phyloP scores from a whole-genome alignment of 2,329 filamentous ascomycete genomes.

The Immersiporthe knoxdaviesiana region DNA sequence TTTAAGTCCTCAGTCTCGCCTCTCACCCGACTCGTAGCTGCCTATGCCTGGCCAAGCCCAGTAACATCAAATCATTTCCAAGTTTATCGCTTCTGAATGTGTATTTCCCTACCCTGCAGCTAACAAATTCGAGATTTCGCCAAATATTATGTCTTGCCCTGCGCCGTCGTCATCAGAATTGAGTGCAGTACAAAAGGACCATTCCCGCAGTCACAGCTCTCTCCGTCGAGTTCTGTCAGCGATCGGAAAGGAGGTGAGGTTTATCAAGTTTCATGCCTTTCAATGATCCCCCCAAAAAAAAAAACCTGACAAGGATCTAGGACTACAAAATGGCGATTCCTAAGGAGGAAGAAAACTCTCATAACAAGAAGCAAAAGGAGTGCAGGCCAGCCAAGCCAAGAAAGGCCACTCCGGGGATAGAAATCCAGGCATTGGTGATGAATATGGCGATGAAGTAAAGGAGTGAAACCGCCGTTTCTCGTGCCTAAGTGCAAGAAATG shows the following conservation, averaged over 20 bases:
- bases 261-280: neutral
- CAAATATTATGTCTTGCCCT: neutral
- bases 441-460: constrained; percentile 10
- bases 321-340: neutral
- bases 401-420: neutral
- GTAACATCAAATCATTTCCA: neutral
- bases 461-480: neutral
- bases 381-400: neutral
- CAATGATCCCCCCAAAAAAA: too few species aligned
- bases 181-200: neutral
- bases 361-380: neutral
- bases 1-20: neutral
- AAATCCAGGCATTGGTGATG: neutral
- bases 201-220: neutral
- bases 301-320: neutral
- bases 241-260: neutral
- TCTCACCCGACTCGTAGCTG: neutral
- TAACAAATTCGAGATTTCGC: neutral
- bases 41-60: neutral
- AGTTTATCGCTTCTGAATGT: neutral
- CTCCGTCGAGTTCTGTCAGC: constrained; percentile 8
- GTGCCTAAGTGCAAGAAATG: neutral
- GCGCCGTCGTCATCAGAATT: neutral
- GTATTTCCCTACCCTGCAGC: neutral
- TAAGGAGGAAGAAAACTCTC: neutral